These are phyloP conservation scores for Iris pallida DNA, from an alignment of 116 monocot genomes.

Conservation along the genomic window DNA sequence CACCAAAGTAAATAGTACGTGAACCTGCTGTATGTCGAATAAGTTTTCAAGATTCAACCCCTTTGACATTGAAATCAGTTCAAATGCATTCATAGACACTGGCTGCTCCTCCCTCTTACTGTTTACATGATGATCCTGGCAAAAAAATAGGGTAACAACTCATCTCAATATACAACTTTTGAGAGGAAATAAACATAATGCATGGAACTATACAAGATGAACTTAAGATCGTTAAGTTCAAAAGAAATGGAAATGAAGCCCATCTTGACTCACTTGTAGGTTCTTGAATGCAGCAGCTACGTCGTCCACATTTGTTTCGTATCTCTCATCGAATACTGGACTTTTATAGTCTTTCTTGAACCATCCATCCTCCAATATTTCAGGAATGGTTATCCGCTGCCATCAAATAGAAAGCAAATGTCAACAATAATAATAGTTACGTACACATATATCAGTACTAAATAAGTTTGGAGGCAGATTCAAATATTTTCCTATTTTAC, in stretches of 20 bases:
- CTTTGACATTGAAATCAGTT: slow-evolving; percentile 83
- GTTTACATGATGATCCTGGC: slow-evolving; percentile 50
- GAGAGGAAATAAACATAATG: too few relatives aligned
- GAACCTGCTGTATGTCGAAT: slow-evolving; percentile 62
- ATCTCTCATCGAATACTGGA: slow-evolving; percentile 40
- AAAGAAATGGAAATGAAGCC: neutral
- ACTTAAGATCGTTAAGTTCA: too few relatives aligned
- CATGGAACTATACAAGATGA: too few relatives aligned
- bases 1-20: too few relatives aligned
- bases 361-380: slow-evolving; percentile 35
- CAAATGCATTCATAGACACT: slow-evolving; percentile 79
- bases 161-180: too few relatives aligned
- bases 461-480: too few relatives aligned
- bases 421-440: too few relatives aligned
- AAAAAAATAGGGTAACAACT: neutral
- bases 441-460: too few relatives aligned
- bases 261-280: slow-evolving; percentile 32
- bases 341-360: slow-evolving; percentile 46
- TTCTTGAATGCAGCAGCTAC: slow-evolving; percentile 38
- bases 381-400: slow-evolving; percentile 43
- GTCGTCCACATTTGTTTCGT: slow-evolving; percentile 34
- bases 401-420: neutral
- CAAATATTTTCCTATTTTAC: too few relatives aligned
- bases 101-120: slow-evolving; percentile 64
- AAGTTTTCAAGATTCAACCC: slow-evolving; percentile 77